Percentiles rank a stretch among this genome's conserved stretches.
Evolutionary conservation across 352 stramenopile genomes (phyloP).

Genomic region (Phytophthora multivora): DNA sequence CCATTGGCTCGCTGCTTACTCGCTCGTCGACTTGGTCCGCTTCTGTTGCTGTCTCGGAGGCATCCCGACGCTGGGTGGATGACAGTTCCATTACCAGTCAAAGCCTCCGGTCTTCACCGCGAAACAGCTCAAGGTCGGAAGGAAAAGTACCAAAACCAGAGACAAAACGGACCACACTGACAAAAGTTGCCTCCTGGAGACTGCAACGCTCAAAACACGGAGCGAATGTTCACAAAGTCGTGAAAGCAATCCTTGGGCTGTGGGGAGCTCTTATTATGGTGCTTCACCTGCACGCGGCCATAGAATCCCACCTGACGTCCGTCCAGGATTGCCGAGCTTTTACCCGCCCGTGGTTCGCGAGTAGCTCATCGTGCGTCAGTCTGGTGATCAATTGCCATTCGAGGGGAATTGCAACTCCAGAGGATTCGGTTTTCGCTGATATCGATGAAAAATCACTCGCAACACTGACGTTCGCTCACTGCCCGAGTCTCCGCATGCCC

Average conservation of each 20-base stretch:
- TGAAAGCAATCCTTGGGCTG: neutral
- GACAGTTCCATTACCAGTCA: no score
- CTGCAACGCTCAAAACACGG: no score
- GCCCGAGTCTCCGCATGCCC: conserved; percentile 1
- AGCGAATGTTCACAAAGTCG: neutral
- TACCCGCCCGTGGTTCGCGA: neutral
- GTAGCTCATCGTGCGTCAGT: neutral
- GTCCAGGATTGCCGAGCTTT: neutral
- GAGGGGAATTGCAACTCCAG: neutral
- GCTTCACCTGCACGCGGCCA: neutral
- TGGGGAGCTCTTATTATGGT: neutral
- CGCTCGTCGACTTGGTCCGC: neutral
- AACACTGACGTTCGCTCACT: conserved; percentile 7
- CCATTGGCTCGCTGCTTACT: neutral
- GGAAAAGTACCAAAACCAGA: neutral
- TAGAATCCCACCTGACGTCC: neutral
- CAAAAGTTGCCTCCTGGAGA: no score
- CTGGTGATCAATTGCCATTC: conserved; percentile 8
- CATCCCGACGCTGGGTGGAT: no score
- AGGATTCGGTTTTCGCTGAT: neutral
- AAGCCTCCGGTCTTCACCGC: no score
- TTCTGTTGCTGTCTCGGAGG: neutral
- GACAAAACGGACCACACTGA: neutral
- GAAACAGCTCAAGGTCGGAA: neutral
- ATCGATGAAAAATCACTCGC: neutral